A percentile compares a stretch with the other conserved stretches of the same genome.
phyloP scores from a whole-genome alignment of 2,329 filamentous ascomycete species.

The Exophiala xenobiotica region DNA sequence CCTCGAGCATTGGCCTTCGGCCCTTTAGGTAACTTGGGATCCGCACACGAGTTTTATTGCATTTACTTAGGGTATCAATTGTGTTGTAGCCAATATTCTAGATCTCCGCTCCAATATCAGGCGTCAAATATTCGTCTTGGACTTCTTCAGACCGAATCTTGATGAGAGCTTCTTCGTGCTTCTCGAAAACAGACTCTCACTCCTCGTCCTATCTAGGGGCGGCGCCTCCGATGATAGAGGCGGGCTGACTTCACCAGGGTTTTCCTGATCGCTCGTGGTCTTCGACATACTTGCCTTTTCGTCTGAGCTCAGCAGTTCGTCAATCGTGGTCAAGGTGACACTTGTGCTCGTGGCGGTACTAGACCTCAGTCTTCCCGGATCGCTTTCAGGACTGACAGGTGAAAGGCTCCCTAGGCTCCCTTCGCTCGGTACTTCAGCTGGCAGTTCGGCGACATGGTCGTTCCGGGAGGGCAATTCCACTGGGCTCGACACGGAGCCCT shows the following conservation, averaged over 20 bases:
- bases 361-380: constrained; percentile 1
- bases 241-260: neutral
- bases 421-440: constrained; percentile 10
- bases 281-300: constrained; percentile 9
- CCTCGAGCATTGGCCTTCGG: no score
- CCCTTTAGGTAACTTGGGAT: no score
- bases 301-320: constrained; percentile 14
- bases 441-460: constrained; percentile 17
- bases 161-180: constrained; percentile 20
- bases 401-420: neutral
- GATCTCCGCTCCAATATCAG: neutral
- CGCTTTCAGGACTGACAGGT: neutral
- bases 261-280: constrained; percentile 1
- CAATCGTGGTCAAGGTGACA: constrained; percentile 1
- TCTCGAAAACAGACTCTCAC: constrained; percentile 20
- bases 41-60: no score
- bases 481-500: constrained; percentile 1
- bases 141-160: constrained; percentile 18
- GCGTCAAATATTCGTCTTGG: constrained; percentile 10
- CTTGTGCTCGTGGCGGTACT: constrained; percentile 7
- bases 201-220: constrained; percentile 16
- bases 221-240: neutral
- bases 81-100: neutral
- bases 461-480: constrained; percentile 13
- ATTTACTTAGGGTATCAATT: no score